Percentiles rank a stretch among this genome's conserved stretches.
Evolutionary conservation across 192 early-diverging fungal species (phyloP).

Genomic region (Chytriomyces sp.): DNA sequence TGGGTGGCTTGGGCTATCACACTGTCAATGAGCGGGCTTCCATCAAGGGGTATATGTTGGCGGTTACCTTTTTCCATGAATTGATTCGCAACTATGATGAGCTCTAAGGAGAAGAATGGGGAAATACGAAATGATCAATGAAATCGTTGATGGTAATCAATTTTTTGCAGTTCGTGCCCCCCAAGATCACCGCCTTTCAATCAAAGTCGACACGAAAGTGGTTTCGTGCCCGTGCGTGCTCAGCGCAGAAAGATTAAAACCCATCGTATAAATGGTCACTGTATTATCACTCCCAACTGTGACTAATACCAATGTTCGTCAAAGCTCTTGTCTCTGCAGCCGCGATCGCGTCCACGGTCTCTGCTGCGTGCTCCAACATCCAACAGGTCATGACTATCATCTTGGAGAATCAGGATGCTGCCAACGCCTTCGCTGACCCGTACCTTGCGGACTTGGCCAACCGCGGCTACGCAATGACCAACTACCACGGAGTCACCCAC

Average conservation of each 20-base stretch:
- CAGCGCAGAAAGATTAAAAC: no score
- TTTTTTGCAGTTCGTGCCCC: no score
- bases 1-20: slow-evolving; percentile 20
- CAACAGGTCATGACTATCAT: slow-evolving; percentile 23
- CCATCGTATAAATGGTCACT: no score
- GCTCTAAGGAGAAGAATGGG: not conserved
- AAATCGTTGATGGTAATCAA: no score
- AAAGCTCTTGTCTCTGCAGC: no score
- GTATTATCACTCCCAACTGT: no score
- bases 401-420: slow-evolving; percentile 44
- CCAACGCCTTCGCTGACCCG: slow-evolving; percentile 29
- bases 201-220: no score
- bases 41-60: slow-evolving; percentile 22
- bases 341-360: no score
- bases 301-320: no score
- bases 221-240: no score
- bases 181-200: no score
- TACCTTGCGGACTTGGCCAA: slow-evolving; percentile 31
- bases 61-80: slow-evolving; percentile 45
- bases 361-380: slow-evolving; percentile 1
- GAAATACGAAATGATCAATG: no score
- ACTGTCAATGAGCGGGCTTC: slow-evolving; percentile 28
- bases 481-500: slow-evolving; percentile 60
- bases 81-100: slow-evolving; percentile 42
- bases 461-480: slow-evolving; percentile 56